Evolutionary conservation across 805 yeast species (phyloP).

Genomic region (Candida railenensis): DNA sequence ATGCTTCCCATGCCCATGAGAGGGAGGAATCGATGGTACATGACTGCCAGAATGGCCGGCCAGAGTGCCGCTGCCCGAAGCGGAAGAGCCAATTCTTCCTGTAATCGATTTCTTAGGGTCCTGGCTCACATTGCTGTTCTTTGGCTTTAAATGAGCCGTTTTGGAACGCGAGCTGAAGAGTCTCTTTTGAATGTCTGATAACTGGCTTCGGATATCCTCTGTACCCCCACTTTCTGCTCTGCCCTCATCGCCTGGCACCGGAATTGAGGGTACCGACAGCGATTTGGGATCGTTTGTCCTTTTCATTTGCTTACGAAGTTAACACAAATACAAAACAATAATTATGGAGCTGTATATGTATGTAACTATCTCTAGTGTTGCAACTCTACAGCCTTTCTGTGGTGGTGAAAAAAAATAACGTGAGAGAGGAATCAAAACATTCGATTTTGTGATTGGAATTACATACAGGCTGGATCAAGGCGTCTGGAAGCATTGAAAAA

Average conservation of each 20-base stretch:
- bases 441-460: slow-evolving; percentile 1
- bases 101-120: neutral
- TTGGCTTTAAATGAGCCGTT: neutral
- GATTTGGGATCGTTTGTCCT: slow-evolving; percentile 2
- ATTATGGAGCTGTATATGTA: neutral
- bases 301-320: slow-evolving; percentile 1
- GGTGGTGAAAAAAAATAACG: neutral
- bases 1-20: neutral
- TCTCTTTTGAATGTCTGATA: slow-evolving; percentile 36
- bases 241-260: neutral
- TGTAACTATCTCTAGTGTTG: neutral
- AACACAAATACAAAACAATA: too few relatives aligned
- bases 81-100: neutral
- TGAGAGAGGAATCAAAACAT: slow-evolving; percentile 2
- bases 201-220: slow-evolving; percentile 37
- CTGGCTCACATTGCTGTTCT: neutral
- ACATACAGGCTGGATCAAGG: neutral
- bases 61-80: neutral
- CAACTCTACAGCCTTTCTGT: neutral
- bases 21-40: slow-evolving; percentile 9
- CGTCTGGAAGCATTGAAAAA: neutral
- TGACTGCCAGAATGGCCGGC: neutral
- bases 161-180: slow-evolving; percentile 19
- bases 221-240: neutral
- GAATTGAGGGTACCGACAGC: slow-evolving; percentile 6